Percentiles rank a stretch among this genome's conserved stretches.
Evolutionary conservation across 2,329 filamentous ascomycete species (phyloP).

Genomic region (Sporothrix sp.): DNA sequence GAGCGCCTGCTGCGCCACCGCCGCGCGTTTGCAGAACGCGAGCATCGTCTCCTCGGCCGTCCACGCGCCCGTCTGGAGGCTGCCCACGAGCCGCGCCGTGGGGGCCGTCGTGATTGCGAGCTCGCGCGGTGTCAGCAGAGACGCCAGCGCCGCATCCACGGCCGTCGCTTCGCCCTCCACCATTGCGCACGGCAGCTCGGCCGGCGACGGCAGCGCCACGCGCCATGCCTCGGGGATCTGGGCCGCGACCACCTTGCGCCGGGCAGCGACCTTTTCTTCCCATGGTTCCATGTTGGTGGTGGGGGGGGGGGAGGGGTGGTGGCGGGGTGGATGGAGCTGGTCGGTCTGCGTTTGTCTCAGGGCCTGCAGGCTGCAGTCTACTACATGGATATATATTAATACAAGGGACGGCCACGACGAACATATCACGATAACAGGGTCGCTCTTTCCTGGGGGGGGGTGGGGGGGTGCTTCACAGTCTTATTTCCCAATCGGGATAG

Average conservation of each 20-base stretch:
- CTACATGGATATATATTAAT: no score
- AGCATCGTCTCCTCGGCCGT: slow-evolving; percentile 24
- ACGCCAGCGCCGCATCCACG: background rate
- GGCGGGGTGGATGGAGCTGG: no score
- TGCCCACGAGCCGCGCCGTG: background rate
- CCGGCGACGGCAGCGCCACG: background rate
- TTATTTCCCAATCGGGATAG: no score
- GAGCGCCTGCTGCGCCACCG: slow-evolving; percentile 35
- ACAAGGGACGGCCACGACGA: no score
- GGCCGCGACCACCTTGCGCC: background rate
- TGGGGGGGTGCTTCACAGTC: no score
- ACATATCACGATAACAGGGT: no score
- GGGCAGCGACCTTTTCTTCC: background rate
- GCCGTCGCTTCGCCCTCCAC: background rate
- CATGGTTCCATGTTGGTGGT: no score
- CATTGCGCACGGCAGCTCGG: background rate
- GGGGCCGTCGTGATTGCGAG: background rate
- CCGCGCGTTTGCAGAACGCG: slow-evolving; percentile 36
- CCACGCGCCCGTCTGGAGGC: background rate
- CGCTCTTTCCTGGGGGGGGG: no score
- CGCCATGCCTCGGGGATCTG: background rate
- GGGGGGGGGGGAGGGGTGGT: no score
- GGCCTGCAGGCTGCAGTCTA: no score
- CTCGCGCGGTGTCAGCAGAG: background rate
- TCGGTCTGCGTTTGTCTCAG: no score